Percentiles rank a stretch among this genome's conserved stretches.
Evolutionary conservation across 257 asterid species (phyloP).

Genomic region (Linaria vulgaris): DNA sequence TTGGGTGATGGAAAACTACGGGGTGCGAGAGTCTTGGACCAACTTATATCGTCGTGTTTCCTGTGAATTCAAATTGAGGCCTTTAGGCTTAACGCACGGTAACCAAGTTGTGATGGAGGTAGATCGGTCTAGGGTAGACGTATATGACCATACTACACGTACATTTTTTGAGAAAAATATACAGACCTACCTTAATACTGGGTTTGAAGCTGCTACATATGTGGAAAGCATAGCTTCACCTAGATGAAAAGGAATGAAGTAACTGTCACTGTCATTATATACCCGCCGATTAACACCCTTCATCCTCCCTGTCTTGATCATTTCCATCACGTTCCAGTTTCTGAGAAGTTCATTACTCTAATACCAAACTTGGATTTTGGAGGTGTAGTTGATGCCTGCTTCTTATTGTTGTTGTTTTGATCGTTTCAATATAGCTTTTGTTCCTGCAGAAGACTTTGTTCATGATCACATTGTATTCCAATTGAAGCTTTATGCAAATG

Average conservation of each 20-base stretch:
- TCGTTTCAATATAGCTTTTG: too few relatives aligned
- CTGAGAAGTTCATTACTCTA: too few relatives aligned
- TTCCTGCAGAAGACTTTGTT: too few relatives aligned
- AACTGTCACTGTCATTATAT: too few relatives aligned
- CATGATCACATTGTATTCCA: too few relatives aligned
- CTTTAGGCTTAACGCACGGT: neutral
- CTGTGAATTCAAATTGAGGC: neutral
- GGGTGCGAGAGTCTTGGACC: neutral
- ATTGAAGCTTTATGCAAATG: too few relatives aligned
- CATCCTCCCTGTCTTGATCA: too few relatives aligned
- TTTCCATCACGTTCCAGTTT: too few relatives aligned
- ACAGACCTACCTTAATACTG: neutral
- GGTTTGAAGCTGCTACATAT: conserved; percentile 3
- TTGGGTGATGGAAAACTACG: conserved; percentile 13
- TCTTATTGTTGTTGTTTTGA: too few relatives aligned
- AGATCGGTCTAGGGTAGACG: neutral
- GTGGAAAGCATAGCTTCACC: conserved; percentile 19
- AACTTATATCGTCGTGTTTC: neutral
- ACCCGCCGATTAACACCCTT: too few relatives aligned
- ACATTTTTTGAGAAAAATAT: neutral
- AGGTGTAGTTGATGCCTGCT: too few relatives aligned
- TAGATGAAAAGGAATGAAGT: neutral
- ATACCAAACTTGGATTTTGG: too few relatives aligned
- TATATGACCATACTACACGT: neutral
- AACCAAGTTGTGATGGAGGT: neutral